Evolutionary conservation across 1,284 basidiomycete genomes (phyloP), one percentile per base, ranked within the genome.

Genomic region (Leccinum subrobustum): DNA sequence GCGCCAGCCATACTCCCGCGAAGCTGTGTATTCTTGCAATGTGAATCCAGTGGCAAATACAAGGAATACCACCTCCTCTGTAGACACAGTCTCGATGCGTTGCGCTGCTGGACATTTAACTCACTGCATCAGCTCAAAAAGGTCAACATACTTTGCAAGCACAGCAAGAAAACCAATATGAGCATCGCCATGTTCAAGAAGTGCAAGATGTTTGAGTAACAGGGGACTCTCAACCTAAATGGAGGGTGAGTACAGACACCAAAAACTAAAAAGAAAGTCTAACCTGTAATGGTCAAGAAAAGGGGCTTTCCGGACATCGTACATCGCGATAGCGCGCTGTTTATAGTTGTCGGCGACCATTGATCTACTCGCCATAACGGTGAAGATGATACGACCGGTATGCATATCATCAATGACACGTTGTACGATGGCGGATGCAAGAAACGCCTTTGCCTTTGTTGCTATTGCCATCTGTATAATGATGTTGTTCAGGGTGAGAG

Each of bases 291-390:
- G 91, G 68, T 96, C 89, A 27, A 96, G 80, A 77, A 93, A 92
- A 0, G 93, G 88, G 0, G 88, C 85, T 27, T 81, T 82, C 37
- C 83, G 82, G 18, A 83, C 82, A 67, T 95, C 85, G 69, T 95
- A 95, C 11, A 91, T 78, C 67, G 90, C 83, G 58, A 92, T 89
- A 4, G 83, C 81, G 35, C 84, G 83, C 33, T 87, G 86, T 69
- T 95, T 91, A 77, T 95, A 95, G 68, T 92, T 92, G 73, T 95
- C 94, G 29, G 89, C 86, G 9, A 95, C 80, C 58, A 96, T 83
- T 2, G 92, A 90, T 27, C 87, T 83, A 57, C 80, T 83, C 2
- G 88, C 85, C 3, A 84, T 77, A 54, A 87, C 77, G 8, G 86
- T 83, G 64, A 90, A 90, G 14, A 91, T 79, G 39, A 92, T 83